phyloP scores from a whole-genome alignment of 2,329 filamentous ascomycete species.

The Venturia nashicola region DNA sequence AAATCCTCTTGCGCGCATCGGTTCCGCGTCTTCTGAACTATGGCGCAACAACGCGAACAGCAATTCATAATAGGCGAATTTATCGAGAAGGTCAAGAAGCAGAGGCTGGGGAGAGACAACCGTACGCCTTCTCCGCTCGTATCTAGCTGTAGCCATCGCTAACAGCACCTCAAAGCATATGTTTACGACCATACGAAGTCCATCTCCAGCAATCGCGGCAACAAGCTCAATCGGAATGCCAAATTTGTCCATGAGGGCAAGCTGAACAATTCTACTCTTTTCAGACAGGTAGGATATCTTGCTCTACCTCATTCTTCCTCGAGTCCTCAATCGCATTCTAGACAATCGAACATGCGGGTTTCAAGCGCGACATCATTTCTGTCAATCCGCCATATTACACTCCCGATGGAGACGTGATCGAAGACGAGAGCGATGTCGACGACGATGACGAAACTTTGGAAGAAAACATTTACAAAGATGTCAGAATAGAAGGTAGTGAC shows the following conservation, averaged over 20 bases:
- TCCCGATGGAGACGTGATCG: slow-evolving; percentile 65
- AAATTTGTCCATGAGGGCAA: slow-evolving; percentile 59
- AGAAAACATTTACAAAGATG: slow-evolving; percentile 61
- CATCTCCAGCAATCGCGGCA: slow-evolving; percentile 59
- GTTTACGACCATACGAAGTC: slow-evolving; percentile 66
- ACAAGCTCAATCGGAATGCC: slow-evolving; percentile 67
- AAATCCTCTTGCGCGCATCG: background rate
- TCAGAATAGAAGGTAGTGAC: slow-evolving; percentile 53
- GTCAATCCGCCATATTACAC: slow-evolving; percentile 62
- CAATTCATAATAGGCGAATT: slow-evolving; percentile 8
- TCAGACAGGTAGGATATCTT: slow-evolving; percentile 51
- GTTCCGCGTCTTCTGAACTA: slow-evolving; percentile 1
- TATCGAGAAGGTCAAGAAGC: slow-evolving; percentile 8
- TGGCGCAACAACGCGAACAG: slow-evolving; percentile 9
- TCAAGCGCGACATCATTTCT: slow-evolving; percentile 59
- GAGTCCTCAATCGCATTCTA: slow-evolving; percentile 24
- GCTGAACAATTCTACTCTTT: slow-evolving; percentile 53
- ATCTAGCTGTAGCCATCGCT: background rate
- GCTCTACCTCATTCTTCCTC: slow-evolving; percentile 6
- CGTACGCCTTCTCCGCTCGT: slow-evolving; percentile 16
- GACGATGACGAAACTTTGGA: slow-evolving; percentile 52
- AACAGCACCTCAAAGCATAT: slow-evolving; percentile 42
- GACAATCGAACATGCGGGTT: slow-evolving; percentile 63
- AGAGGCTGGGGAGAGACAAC: slow-evolving; percentile 19
- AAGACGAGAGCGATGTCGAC: slow-evolving; percentile 59